Conservation (phyloP, 345 rosid genomes). For the Melaleuca alternifolia region DNA sequence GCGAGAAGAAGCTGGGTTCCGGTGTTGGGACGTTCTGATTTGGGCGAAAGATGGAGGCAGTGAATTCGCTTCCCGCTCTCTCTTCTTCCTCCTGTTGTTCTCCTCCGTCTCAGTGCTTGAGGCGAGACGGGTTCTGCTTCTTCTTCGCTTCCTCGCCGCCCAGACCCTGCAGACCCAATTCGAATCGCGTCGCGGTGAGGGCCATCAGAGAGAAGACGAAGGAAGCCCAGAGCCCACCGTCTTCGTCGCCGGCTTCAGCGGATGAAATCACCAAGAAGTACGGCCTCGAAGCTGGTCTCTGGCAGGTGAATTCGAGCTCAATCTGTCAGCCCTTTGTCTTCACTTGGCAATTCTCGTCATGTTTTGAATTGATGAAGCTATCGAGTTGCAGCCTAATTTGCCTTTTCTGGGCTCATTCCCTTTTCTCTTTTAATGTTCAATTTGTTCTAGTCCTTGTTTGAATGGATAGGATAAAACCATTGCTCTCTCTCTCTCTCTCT, state of each 20-base stretch:
- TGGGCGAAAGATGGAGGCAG: not conserved
- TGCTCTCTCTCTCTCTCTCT: not conserved
- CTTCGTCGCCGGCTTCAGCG: constrained; percentile 33
- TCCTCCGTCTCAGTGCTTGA: constrained; percentile 10
- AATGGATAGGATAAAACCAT: not conserved
- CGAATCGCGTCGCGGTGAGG: constrained; percentile 29
- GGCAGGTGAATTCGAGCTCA: constrained; percentile 46
- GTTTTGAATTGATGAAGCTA: not conserved
- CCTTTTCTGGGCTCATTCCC: not conserved
- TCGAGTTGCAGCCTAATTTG: not conserved
- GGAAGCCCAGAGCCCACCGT: constrained; percentile 20
- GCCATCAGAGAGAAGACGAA: constrained; percentile 52
- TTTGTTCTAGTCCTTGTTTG: not conserved
- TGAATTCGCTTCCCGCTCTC: not conserved
- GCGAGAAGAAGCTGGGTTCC: not conserved
- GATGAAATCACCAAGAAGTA: constrained; percentile 78
- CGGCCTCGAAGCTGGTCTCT: constrained; percentile 88
- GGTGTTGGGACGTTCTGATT: not conserved
- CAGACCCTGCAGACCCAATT: constrained; percentile 9
- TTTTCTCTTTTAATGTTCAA: not conserved
- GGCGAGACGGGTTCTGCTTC: constrained; percentile 8
- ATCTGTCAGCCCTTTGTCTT: not conserved
- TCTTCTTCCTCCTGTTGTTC: not conserved
- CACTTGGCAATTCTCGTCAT: not conserved
- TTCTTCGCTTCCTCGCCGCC: constrained; percentile 6